Conservation (phyloP, 352 stramenopile genomes). For the Phytophthora sp. region DNA sequence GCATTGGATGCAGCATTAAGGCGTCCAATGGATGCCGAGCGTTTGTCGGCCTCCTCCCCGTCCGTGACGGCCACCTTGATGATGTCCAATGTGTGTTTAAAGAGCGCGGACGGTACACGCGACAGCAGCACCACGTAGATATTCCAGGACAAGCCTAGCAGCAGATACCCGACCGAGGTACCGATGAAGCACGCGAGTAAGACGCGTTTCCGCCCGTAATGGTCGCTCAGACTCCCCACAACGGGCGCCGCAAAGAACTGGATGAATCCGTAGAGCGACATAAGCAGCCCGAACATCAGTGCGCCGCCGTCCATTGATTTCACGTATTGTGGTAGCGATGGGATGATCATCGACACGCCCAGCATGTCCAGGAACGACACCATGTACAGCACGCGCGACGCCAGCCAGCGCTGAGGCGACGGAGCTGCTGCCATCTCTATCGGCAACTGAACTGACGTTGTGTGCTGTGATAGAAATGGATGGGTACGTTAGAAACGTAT, state of each 20-base stretch:
- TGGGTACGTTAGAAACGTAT: too few species aligned
- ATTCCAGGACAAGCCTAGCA: conserved; percentile 79
- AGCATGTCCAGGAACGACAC: conserved; percentile 86
- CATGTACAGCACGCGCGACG: conserved; percentile 63
- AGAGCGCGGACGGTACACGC: conserved; percentile 70
- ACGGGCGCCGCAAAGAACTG: conserved; percentile 84
- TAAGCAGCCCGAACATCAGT: conserved; percentile 75
- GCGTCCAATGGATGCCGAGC: conserved; percentile 61
- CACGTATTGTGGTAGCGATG: conserved; percentile 77
- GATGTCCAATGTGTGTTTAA: conserved; percentile 86
- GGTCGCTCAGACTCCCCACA: conserved; percentile 74
- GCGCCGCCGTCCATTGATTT: conserved; percentile 80
- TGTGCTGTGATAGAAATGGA: too few species aligned
- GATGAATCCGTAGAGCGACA: conserved; percentile 87
- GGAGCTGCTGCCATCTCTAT: neutral
- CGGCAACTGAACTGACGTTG: conserved; percentile 6
- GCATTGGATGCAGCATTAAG: conserved; percentile 77
- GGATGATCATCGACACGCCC: conserved; percentile 86
- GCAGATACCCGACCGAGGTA: conserved; percentile 61
- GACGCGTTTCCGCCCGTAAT: conserved; percentile 68
- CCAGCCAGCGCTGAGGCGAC: conserved; percentile 33
- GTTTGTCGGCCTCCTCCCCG: conserved; percentile 39
- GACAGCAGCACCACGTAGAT: conserved; percentile 83
- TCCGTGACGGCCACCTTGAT: conserved; percentile 80
- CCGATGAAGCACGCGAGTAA: conserved; percentile 72